Evolutionary conservation across 1,284 basidiomycete genomes (phyloP).

Genomic region (Salmacisia buchloeana): DNA sequence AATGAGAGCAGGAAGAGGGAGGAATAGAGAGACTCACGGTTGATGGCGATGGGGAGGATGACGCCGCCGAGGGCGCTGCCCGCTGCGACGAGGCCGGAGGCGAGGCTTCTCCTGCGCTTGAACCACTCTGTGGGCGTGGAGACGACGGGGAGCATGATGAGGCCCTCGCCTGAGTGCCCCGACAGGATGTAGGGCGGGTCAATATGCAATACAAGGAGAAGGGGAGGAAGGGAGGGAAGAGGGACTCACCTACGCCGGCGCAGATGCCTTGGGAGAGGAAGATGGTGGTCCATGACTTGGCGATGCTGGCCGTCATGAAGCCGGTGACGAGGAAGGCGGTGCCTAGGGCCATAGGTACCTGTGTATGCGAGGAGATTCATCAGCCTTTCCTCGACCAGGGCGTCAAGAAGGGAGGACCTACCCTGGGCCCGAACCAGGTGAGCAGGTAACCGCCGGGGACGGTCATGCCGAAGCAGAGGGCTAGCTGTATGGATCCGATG

Average conservation of each 20-base stretch:
- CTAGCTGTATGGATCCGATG: neutral
- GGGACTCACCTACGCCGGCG: conserved; percentile 1
- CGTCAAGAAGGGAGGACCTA: neutral
- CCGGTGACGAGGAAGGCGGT: neutral
- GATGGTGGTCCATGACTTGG: neutral
- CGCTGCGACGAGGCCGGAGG: conserved; percentile 8
- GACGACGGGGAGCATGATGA: neutral
- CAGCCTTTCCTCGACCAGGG: neutral
- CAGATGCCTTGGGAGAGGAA: neutral
- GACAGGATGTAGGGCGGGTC: neutral
- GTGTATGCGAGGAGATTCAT: neutral
- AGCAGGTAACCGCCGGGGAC: conserved; percentile 1
- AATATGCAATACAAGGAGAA: neutral
- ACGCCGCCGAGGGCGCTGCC: conserved; percentile 15
- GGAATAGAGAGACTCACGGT: neutral
- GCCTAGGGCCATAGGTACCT: neutral
- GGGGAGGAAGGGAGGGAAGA: too few relatives aligned
- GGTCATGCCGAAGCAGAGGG: conserved; percentile 1
- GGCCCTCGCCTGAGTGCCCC: neutral
- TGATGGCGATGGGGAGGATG: conserved; percentile 11
- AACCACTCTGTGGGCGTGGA: conserved; percentile 6
- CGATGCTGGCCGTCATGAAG: neutral
- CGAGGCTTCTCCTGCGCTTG: conserved; percentile 6
- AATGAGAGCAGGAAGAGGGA: neutral
- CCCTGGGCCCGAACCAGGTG: neutral